Evolutionary conservation across 352 stramenopile genomes (phyloP).

Genomic region (Globisporangium rhizosaccharum): DNA sequence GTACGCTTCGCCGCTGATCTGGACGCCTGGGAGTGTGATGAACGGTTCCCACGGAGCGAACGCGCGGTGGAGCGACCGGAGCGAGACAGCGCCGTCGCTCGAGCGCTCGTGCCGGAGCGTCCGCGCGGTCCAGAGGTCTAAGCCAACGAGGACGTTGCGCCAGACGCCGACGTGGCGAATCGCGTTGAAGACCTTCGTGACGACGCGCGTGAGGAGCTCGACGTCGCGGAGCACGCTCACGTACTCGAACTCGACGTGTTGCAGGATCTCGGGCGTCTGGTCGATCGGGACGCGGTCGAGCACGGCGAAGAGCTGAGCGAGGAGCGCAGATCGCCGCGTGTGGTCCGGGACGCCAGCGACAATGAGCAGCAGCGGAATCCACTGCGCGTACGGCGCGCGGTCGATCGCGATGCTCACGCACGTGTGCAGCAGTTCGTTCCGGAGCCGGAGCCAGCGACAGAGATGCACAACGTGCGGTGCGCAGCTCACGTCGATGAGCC

Average conservation of each 20-base stretch:
- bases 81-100: constrained; percentile 20
- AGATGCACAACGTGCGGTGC: constrained; percentile 35
- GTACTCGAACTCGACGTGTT: constrained; percentile 24
- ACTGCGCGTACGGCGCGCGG: constrained; percentile 26
- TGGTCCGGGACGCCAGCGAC: constrained; percentile 20
- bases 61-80: constrained; percentile 37
- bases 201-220: constrained; percentile 26
- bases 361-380: constrained; percentile 38
- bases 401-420: constrained; percentile 30
- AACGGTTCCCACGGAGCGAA: constrained; percentile 39
- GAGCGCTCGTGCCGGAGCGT: constrained; percentile 2
- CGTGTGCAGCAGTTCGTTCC: constrained; percentile 30
- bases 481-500: constrained; percentile 23
- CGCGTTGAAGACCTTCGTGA: constrained; percentile 41
- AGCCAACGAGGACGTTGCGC: constrained; percentile 29
- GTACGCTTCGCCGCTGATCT: constrained; percentile 6
- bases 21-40: constrained; percentile 1
- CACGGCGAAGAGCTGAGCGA: constrained; percentile 26
- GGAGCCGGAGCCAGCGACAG: constrained; percentile 37
- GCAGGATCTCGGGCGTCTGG: constrained; percentile 21
- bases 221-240: constrained; percentile 32
- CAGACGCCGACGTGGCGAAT: constrained; percentile 40
- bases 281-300: constrained; percentile 22
- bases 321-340: constrained; percentile 17
- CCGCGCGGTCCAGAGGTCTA: constrained; percentile 34